A percentile compares a stretch with the other conserved stretches of the same genome.
Conservation (phyloP, 2,329 filamentous ascomycete species). For the Stachybotrys chartarum region DNA sequence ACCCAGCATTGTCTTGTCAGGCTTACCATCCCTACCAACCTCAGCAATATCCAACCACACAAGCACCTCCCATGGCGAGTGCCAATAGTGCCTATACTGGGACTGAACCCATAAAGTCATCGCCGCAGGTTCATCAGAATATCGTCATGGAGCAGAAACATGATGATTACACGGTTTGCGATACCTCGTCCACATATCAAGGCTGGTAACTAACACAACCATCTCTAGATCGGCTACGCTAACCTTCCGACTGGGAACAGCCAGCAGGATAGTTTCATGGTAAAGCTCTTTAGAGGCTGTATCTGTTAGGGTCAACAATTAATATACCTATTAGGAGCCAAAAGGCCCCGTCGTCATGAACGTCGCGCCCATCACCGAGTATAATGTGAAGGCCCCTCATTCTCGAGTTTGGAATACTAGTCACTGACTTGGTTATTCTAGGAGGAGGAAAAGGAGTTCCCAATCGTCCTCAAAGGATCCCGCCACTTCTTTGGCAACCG, state of each 20-base stretch:
- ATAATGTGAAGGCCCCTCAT: neutral
- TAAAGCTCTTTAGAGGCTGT: constrained; percentile 19
- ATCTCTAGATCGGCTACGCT: neutral
- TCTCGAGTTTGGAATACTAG: neutral
- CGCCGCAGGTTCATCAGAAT: neutral
- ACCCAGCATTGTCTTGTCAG: constrained; percentile 9
- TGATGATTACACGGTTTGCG: neutral
- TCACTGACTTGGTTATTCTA: neutral
- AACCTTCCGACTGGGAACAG: neutral
- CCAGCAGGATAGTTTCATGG: constrained; percentile 16
- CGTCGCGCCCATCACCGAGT: neutral
- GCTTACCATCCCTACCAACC: constrained; percentile 12
- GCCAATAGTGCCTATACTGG: neutral
- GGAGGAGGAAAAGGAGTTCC: constrained; percentile 12
- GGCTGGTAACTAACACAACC: neutral
- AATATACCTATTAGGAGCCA: constrained; percentile 13
- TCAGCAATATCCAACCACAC: constrained; percentile 12
- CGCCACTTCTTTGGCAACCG: constrained; percentile 13
- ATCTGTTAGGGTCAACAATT: constrained; percentile 17
- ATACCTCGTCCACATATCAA: neutral
- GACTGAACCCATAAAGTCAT: neutral
- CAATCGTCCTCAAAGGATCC: constrained; percentile 14
- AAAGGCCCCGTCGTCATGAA: constrained; percentile 7
- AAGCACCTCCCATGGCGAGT: constrained; percentile 2
- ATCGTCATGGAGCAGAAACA: neutral